Evolutionary conservation across 2,329 filamentous ascomycete species (phyloP), one percentile per base, ranked within the genome.

Genomic region (Eutypa lata): DNA sequence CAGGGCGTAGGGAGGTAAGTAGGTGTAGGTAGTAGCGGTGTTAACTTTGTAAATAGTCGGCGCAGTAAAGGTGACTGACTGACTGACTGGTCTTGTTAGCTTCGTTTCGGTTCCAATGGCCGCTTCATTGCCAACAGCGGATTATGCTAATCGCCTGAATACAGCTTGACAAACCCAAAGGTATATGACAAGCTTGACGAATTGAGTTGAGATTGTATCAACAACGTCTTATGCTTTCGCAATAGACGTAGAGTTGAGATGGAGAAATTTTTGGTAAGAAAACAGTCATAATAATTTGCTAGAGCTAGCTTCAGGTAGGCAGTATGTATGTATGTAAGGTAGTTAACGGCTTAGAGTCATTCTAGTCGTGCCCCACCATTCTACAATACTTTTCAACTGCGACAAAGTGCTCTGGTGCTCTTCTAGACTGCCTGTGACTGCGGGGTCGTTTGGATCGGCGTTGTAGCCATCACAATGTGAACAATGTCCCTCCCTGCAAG

Each of bases 331-430:
- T 19, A 19, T 10, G n/a, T n/a, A n/a, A 40, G 8, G 37, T 40
- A 10, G 16, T n/a, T 18, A 26, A 35, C 11, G 40, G 45, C 50
- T 57, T 55, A 57, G 64, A 65, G 63, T 66, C 59, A 63, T 60
- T 50, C 37, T 7, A 37, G 47, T 63, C 60, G 62, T 67, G 56
- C 64, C 64, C 64, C 64, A 67, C 64, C 64, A 65, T 59, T 57
- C 16, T 50, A 51, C 43, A 35, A 7, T 38, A 37, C 43, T 13
- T 43, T 53, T 38, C 13, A 8, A 14, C 14, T 8, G 8, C 31
- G 8, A 35, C 14, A 8, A 35, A n/a, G n/a, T n/a, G n/a, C n/a
- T 35, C 8, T 14, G 31, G 31, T 7, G 31, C 14, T 35, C 8
- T 35, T 35, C 31, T 8, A 14, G 31, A 35, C 31, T 18, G 6